These are phyloP conservation scores for Hemerocallis citrina DNA, from an alignment of 106 monocot genomes.

Conservation along the genomic window DNA sequence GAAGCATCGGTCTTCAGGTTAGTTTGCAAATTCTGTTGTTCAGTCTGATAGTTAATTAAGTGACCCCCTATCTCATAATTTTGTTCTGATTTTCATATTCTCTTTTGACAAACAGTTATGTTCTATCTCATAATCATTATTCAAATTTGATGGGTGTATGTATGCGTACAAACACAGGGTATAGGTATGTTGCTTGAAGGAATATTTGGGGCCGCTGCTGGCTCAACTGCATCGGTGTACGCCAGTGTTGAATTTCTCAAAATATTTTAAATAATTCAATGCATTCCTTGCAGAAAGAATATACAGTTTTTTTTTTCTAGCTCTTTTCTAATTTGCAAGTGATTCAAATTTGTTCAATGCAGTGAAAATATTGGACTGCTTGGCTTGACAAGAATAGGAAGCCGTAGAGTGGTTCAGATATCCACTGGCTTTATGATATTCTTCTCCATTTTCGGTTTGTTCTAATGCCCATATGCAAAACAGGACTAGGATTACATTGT, in stretches of 20 bases:
- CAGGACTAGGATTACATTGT: not conserved
- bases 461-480: not conserved
- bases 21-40: too few species aligned
- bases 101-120: not conserved
- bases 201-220: slow-evolving; percentile 55
- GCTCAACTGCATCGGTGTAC: slow-evolving; percentile 86
- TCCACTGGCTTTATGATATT: slow-evolving; percentile 87
- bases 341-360: slow-evolving; percentile 9
- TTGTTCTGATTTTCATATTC: not conserved
- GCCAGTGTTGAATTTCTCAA: slow-evolving; percentile 1
- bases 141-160: not conserved
- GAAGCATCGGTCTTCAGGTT: slow-evolving; percentile 90
- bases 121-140: not conserved
- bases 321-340: not conserved
- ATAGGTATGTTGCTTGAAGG: slow-evolving; percentile 81
- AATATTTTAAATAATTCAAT: not conserved
- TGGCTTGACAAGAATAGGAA: slow-evolving; percentile 67
- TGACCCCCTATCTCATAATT: not conserved
- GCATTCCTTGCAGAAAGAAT: not conserved
- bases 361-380: slow-evolving; percentile 88
- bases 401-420: slow-evolving; percentile 73
- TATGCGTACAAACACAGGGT: slow-evolving; percentile 40
- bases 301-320: not conserved
- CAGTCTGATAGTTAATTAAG: too few species aligned
- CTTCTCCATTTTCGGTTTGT: slow-evolving; percentile 79